phyloP scores from a whole-genome alignment of 192 early-diverging fungal species.

The Coemansia sp. region DNA sequence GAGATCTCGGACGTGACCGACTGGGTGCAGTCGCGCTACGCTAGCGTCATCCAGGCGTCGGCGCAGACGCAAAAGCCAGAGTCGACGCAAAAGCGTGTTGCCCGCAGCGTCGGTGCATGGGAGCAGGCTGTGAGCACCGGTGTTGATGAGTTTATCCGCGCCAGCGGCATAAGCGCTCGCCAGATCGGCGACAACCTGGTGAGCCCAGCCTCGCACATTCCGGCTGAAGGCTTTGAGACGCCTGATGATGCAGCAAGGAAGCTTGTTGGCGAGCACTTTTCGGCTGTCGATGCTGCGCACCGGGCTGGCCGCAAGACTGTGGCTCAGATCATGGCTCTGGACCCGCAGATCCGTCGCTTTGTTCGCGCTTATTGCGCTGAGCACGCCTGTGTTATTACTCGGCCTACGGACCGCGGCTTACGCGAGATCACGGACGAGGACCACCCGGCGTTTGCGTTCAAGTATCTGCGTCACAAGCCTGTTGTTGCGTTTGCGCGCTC shows the following conservation, averaged over 20 bases:
- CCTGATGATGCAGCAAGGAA: conserved; percentile 33
- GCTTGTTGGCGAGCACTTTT: conserved; percentile 30
- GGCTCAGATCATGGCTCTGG: conserved; percentile 72
- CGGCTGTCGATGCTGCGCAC: conserved; percentile 23
- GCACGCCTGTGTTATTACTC: conserved; percentile 70
- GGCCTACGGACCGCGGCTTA: conserved; percentile 79
- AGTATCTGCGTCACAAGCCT: conserved; percentile 80
- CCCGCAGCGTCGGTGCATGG: conserved; percentile 31
- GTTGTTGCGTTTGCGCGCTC: conserved; percentile 64
- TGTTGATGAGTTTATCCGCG: conserved; percentile 44
- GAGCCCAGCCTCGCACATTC: conserved; percentile 50
- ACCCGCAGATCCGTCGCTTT: conserved; percentile 78
- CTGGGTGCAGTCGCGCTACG: conserved; percentile 64
- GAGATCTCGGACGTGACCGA: conserved; percentile 67
- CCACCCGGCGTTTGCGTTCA: conserved; percentile 83
- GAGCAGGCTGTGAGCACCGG: conserved; percentile 45
- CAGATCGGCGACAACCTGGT: conserved; percentile 66
- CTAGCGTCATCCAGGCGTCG: conserved; percentile 32
- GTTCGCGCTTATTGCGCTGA: conserved; percentile 72
- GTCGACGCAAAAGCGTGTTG: conserved; percentile 44
- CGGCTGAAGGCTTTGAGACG: background rate
- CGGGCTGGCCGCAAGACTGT: conserved; percentile 58
- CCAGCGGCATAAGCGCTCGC: conserved; percentile 59
- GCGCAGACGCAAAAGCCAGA: conserved; percentile 8
- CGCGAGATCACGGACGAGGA: conserved; percentile 69